Evolutionary conservation across 106 monocot species (phyloP), one percentile per base, ranked within the genome.

Genomic region (Gastrodia elata): DNA sequence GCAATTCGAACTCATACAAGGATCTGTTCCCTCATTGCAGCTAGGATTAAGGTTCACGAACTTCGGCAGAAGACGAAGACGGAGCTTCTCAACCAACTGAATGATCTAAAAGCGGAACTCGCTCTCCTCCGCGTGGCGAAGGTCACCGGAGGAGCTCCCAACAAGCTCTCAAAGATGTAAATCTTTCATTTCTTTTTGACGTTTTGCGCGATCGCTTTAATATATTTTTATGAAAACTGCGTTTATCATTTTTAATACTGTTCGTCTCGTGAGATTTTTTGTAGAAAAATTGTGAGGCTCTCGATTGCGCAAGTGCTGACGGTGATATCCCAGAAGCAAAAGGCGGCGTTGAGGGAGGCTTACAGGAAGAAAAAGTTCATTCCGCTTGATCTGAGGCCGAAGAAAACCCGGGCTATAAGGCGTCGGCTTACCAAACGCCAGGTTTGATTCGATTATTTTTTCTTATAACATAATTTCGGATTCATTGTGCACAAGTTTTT

Each of bases 271-370:
- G 61, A 13, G 25, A 13, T 7, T 32, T 15, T 33, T 52, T 20
- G 70, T 84, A 90, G 90, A 7, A 90, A 90, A 82, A 84, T 90
- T 49, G 90, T 90, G 73, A 74, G 90, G 82, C 71, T 80, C 9
- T 88, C 85, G 30, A 90, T 94, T 34, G 94, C 90, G 4, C 87
- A 86, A 64, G 94, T 94, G 24, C 82, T 88, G 65, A 94, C 94
- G 5, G 94, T 94, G 75, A 90, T 90, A 11, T 94, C 94, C 10
- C 94, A 94, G 87, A 94, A 90, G 78, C 94, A 94, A 82, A 94
- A 90, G 85, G 80, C 80, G 56, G 90, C 83, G 27, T 72, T 94
- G 68, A 82, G 90, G 71, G 90, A 94, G 79, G 94, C 48, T 16
- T 94, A 88, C 77, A 88, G 85, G 83, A 90, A 88, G 39, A 94